Conservation (phyloP, 2,329 filamentous ascomycete species). For the Xylaria sp. region DNA sequence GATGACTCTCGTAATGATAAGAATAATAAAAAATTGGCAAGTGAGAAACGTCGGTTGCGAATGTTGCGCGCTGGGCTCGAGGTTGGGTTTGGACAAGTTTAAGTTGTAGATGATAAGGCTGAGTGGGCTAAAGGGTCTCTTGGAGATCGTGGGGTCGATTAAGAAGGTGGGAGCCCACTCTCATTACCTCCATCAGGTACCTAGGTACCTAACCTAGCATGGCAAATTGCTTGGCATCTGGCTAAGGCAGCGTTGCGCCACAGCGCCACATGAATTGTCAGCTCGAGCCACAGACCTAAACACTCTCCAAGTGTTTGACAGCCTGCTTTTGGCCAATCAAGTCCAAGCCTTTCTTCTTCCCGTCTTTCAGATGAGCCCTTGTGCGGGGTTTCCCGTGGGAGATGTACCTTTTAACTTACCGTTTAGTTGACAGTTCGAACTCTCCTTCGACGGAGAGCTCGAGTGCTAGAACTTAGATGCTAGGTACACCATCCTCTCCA, state of each 20-base stretch:
- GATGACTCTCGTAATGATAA: neutral
- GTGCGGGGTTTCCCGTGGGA: too few relatives aligned
- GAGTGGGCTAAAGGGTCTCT: slow-evolving; percentile 26
- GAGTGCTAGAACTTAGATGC: too few relatives aligned
- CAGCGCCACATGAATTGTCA: slow-evolving; percentile 8
- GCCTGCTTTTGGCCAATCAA: too few relatives aligned
- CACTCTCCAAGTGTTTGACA: neutral
- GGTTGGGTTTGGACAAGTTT: slow-evolving; percentile 18
- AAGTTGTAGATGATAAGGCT: slow-evolving; percentile 36
- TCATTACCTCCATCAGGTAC: neutral
- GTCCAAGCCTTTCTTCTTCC: too few relatives aligned
- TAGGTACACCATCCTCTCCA: too few relatives aligned
- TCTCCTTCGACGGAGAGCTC: too few relatives aligned
- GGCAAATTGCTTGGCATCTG: neutral
- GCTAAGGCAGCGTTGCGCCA: slow-evolving; percentile 11
- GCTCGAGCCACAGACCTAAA: slow-evolving; percentile 3
- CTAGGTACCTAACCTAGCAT: neutral
- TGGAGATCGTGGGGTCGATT: slow-evolving; percentile 31
- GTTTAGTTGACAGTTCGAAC: too few relatives aligned
- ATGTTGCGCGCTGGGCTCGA: slow-evolving; percentile 3
- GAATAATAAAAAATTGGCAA: neutral
- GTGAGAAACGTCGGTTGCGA: neutral
- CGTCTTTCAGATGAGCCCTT: too few relatives aligned
- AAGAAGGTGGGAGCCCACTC: slow-evolving; percentile 2
- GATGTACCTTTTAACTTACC: too few relatives aligned